These are phyloP conservation scores for Boechera stricta DNA, from an alignment of 345 rosid genomes.

Conservation along the genomic window DNA sequence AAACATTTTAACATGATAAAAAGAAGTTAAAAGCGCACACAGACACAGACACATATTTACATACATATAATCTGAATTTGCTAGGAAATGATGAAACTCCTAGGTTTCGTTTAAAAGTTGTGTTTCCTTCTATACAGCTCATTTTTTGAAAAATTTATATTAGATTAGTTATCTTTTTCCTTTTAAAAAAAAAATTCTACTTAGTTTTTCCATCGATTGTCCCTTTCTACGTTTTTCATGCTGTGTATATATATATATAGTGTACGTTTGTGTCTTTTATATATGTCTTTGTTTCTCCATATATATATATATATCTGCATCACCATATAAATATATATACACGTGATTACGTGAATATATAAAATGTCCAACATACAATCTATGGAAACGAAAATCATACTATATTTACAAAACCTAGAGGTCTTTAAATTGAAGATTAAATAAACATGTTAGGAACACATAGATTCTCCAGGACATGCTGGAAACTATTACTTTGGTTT, in stretches of 20 bases:
- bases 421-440: conserved; percentile 1
- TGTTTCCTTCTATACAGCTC: conserved; percentile 18
- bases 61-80: conserved; percentile 15
- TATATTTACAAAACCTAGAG: conserved; percentile 17
- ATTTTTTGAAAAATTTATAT: no score
- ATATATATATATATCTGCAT: not conserved
- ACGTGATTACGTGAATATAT: not conserved
- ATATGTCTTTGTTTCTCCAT: not conserved
- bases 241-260: not conserved
- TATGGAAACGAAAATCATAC: not conserved
- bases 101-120: conserved; percentile 15
- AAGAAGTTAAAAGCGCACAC: not conserved
- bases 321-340: not conserved
- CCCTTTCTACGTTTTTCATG: conserved; percentile 11
- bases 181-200: not conserved
- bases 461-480: conserved; percentile 8
- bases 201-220: not conserved
- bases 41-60: not conserved
- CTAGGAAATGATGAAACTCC: conserved; percentile 11
- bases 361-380: conserved; percentile 19
- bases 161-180: not conserved
- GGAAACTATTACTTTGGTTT: conserved; percentile 13
- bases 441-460: conserved; percentile 10
- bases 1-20: conserved; percentile 13
- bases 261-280: conserved; percentile 9